Evolutionary conservation across 2,329 filamentous ascomycete species (phyloP).

Genomic region (Teratosphaeria zuluensis): DNA sequence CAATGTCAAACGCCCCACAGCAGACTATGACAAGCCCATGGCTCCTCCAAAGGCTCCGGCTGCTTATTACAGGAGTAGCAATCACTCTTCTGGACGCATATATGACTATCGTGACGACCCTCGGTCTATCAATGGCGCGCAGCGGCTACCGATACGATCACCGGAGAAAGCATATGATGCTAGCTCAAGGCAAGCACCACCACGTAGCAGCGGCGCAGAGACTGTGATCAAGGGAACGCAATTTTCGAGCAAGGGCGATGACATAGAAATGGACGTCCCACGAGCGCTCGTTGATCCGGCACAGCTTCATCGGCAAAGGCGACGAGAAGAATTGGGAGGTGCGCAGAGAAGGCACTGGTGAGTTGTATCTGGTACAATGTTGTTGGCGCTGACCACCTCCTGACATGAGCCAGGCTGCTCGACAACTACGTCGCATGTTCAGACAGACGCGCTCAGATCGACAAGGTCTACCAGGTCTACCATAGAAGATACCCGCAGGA

Average conservation of each 20-base stretch:
- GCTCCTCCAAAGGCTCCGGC: background rate
- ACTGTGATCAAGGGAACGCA: constrained; percentile 5
- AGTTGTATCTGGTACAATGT: background rate
- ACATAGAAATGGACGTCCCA: constrained; percentile 7
- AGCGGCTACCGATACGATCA: background rate
- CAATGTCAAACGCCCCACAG: background rate
- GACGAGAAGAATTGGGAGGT: constrained; percentile 1
- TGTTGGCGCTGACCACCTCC: background rate
- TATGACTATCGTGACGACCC: background rate
- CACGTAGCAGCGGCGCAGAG: background rate
- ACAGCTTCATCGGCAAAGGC: background rate
- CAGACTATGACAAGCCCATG: background rate
- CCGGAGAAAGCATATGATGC: background rate
- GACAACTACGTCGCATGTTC: background rate
- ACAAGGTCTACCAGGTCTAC: constrained; percentile 7
- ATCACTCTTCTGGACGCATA: background rate
- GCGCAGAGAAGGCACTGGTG: constrained; percentile 6
- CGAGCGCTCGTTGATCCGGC: constrained; percentile 1
- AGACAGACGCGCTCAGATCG: background rate
- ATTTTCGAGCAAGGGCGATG: constrained; percentile 1
- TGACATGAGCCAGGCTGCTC: background rate
- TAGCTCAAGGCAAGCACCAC: background rate
- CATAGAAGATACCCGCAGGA: constrained; percentile 5
- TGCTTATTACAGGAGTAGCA: background rate
- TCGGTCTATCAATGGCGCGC: background rate